Conservation (phyloP, 441 rosid genomes). For the Syzygium malaccense region DNA sequence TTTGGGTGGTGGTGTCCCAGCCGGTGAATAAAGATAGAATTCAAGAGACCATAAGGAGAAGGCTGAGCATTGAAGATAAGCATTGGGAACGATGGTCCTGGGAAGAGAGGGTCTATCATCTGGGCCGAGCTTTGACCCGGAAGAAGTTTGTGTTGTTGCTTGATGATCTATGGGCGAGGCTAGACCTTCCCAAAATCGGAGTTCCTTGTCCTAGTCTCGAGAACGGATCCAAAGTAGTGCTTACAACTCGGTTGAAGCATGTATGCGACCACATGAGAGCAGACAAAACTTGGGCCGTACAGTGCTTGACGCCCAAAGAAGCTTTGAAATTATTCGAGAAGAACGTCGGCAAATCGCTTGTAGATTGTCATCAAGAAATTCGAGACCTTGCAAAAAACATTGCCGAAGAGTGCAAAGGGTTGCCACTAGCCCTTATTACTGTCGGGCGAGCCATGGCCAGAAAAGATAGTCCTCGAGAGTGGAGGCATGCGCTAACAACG, state of each 20-base stretch:
- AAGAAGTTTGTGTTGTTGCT: background rate
- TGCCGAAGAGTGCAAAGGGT: too few species aligned
- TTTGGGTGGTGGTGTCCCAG: background rate
- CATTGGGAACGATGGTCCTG: too few species aligned
- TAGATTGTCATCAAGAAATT: too few species aligned
- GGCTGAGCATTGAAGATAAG: too few species aligned
- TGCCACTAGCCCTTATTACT: too few species aligned
- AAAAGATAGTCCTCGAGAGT: accelerated
- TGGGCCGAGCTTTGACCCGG: background rate
- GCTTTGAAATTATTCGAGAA: too few species aligned
- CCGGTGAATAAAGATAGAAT: too few species aligned
- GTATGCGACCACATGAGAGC: background rate
- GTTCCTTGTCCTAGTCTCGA: accelerated
- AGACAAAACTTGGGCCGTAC: accelerated
- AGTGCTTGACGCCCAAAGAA: accelerated
- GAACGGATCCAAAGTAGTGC: background rate
- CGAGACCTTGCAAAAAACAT: too few species aligned
- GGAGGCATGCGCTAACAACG: too few species aligned
- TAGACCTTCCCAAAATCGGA: background rate
- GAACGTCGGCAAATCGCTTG: too few species aligned
- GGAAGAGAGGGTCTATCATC: background rate
- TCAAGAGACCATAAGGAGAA: too few species aligned
- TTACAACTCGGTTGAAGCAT: background rate
- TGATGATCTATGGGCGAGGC: background rate
- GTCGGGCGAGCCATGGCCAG: too few species aligned